Percentiles rank a stretch among this genome's conserved stretches.
Conservation (phyloP, 2,329 filamentous ascomycete genomes). For the Colletotrichum sp. region DNA sequence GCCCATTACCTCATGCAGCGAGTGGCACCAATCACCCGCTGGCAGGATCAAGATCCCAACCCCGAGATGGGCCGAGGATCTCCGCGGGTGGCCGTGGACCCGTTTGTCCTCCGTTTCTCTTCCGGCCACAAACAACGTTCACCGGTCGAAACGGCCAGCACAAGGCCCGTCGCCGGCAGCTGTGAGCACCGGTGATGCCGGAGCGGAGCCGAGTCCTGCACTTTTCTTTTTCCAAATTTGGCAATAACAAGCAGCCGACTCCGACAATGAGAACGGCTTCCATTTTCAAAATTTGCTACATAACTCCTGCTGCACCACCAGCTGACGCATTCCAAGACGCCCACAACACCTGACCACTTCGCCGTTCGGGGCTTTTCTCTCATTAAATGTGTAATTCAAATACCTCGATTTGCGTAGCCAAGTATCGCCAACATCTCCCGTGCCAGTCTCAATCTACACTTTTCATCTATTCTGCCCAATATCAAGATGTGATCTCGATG, state of each 20-base stretch:
- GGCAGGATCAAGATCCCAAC: not conserved
- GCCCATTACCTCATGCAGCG: not conserved
- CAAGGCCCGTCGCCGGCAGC: not conserved
- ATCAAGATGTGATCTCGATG: not conserved
- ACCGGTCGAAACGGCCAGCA: not conserved
- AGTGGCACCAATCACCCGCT: not conserved
- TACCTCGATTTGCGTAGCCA: not conserved
- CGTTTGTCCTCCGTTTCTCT: not conserved
- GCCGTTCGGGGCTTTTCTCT: not conserved
- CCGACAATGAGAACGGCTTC: not conserved
- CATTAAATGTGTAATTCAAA: not conserved
- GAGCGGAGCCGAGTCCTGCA: not conserved
- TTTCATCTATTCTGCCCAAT: not conserved
- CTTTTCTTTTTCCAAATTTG: not conserved
- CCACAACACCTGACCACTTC: not conserved
- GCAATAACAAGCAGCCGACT: not conserved
- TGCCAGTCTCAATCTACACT: not conserved
- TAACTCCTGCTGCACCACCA: not conserved
- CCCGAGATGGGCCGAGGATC: slow-evolving; percentile 4
- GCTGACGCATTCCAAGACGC: not conserved
- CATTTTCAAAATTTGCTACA: not conserved
- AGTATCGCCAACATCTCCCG: not conserved
- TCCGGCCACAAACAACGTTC: slow-evolving; percentile 1
- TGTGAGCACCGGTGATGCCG: not conserved
- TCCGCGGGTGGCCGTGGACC: not conserved